Conservation (phyloP, 225 moss, liverwort and hornwort genomes). For the Physcomitrellopsis africana region DNA sequence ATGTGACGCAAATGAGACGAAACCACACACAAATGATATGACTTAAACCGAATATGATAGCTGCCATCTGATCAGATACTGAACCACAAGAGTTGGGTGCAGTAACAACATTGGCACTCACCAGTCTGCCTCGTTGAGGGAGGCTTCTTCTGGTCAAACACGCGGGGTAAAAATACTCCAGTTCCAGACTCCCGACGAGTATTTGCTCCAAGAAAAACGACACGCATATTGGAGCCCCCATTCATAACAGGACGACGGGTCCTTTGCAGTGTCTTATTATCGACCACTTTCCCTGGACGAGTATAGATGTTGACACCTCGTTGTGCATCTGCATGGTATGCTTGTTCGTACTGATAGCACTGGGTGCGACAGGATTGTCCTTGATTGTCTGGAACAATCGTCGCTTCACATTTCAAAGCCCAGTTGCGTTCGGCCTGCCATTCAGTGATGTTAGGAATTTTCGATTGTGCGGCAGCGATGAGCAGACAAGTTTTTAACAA, state of each 20-base stretch:
- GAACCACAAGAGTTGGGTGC: no score
- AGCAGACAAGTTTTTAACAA: no score
- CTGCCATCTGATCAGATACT: no score
- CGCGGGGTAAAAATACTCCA: slow-evolving; percentile 87
- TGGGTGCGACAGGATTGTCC: slow-evolving; percentile 24
- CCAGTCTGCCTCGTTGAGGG: slow-evolving; percentile 55
- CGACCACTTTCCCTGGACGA: slow-evolving; percentile 32
- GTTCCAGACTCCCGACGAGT: slow-evolving; percentile 87
- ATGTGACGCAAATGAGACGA: no score
- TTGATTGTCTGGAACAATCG: slow-evolving; percentile 33
- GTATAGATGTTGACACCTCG: slow-evolving; percentile 28
- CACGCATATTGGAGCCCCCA: slow-evolving; percentile 87
- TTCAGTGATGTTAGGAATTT: background rate
- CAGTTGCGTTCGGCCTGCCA: slow-evolving; percentile 39
- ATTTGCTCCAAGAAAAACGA: slow-evolving; percentile 74
- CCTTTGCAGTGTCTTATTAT: slow-evolving; percentile 51
- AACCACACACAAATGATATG: no score
- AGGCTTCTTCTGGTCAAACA: slow-evolving; percentile 53
- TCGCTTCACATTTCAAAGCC: slow-evolving; percentile 37
- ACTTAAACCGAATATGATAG: no score
- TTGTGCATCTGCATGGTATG: slow-evolving; percentile 26
- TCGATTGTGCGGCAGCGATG: no score
- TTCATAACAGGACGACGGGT: slow-evolving; percentile 43
- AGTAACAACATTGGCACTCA: slow-evolving; percentile 14
- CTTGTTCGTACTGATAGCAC: slow-evolving; percentile 40